Conservation (phyloP, 2,329 filamentous ascomycete species). For the Pyrenochaeta sp. region DNA sequence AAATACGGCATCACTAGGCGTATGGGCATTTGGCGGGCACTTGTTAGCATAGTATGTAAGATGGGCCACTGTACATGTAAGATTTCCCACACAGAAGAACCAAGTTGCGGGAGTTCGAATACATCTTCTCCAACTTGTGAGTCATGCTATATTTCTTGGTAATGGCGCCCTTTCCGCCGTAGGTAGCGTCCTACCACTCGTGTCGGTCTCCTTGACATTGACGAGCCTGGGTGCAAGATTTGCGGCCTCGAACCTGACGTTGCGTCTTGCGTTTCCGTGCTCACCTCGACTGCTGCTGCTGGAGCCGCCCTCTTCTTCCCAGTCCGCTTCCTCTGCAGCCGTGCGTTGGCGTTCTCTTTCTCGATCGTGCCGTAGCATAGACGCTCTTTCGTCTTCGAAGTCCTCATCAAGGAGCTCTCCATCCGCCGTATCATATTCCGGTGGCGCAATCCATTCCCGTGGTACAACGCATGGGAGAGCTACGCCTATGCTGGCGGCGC, state of each 20-base stretch:
- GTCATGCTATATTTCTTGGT: slow-evolving; percentile 49
- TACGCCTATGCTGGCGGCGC: slow-evolving; percentile 83
- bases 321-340: slow-evolving; percentile 38
- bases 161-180: slow-evolving; percentile 56
- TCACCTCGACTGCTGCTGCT: slow-evolving; percentile 42
- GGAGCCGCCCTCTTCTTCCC: slow-evolving; percentile 41
- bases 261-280: slow-evolving; percentile 44
- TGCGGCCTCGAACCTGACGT: slow-evolving; percentile 39
- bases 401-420: slow-evolving; percentile 71
- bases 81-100: slow-evolving; percentile 4
- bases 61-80: slow-evolving; percentile 12
- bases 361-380: slow-evolving; percentile 63
- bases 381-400: slow-evolving; percentile 63
- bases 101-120: background rate
- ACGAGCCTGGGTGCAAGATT: slow-evolving; percentile 45
- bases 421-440: slow-evolving; percentile 76
- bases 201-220: slow-evolving; percentile 53
- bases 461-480: slow-evolving; percentile 84
- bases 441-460: slow-evolving; percentile 80
- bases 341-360: slow-evolving; percentile 36
- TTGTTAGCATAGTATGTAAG: slow-evolving; percentile 3
- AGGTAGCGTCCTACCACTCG: slow-evolving; percentile 53
- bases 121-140: slow-evolving; percentile 11
- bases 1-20: slow-evolving; percentile 31
- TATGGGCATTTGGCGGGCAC: slow-evolving; percentile 17